Percentiles rank a stretch among this genome's conserved stretches.
Conservation (phyloP, 495 filamentous ascomycete species). For the Staphylotrichum tortipilum region DNA sequence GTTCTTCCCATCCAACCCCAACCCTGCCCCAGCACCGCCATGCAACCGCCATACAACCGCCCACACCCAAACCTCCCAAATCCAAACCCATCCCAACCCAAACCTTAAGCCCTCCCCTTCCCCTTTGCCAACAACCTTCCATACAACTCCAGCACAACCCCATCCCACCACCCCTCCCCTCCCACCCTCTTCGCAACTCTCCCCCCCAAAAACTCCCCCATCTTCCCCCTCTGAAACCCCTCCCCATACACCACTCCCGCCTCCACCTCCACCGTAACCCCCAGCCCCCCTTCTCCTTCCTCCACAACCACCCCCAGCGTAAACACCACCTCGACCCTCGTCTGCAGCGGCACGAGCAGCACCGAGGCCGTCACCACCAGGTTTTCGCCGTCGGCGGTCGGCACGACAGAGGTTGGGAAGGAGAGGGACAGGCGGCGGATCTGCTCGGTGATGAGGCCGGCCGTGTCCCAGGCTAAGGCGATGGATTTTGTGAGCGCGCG, state of each 20-base stretch:
- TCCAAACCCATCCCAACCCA: not conserved
- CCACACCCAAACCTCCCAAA: not conserved
- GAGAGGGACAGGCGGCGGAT: constrained; percentile 46
- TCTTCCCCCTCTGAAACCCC: constrained; percentile 52
- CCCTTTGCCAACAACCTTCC: constrained; percentile 48
- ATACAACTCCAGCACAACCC: constrained; percentile 47
- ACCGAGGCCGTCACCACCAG: constrained; percentile 45
- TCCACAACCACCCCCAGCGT: constrained; percentile 17
- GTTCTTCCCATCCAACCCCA: no score
- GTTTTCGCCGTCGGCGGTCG: constrained; percentile 17
- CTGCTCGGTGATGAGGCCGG: constrained; percentile 42
- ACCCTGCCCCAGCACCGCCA: not conserved
- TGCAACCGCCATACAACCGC: no score
- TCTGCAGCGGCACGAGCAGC: constrained; percentile 49
- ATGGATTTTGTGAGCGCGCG: constrained; percentile 49
- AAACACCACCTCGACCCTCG: constrained; percentile 51
- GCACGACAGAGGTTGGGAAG: constrained; percentile 46
- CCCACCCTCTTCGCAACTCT: constrained; percentile 34
- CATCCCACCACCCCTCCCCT: constrained; percentile 41
- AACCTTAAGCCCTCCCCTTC: not conserved
- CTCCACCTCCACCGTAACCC: constrained; percentile 36
- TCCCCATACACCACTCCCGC: constrained; percentile 60
- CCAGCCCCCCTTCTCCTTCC: constrained; percentile 24
- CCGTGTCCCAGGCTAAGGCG: constrained; percentile 51
- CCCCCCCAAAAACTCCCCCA: constrained; percentile 48